Base-by-base conservation (phyloP, 2,329 filamentous ascomycete species). In the Ceratocystiopsis sp. region DNA sequence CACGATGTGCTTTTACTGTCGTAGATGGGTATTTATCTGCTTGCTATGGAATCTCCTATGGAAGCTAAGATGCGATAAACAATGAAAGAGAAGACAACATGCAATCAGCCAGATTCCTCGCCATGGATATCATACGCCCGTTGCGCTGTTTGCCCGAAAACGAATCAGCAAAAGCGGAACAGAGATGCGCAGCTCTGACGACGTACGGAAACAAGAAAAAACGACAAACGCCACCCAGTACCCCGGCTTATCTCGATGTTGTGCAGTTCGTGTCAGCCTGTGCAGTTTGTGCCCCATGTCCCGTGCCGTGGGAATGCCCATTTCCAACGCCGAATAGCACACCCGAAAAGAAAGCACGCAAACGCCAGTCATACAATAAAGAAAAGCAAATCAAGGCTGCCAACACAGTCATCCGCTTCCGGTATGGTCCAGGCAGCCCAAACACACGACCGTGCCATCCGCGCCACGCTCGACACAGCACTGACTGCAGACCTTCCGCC, bases 401-500 rank as follows among this genome's bases (percentile, higher is more conserved):
- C 18, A 7, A 37, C 9, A 21, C 39, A n/a, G 14, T 15, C 25
- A 29, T 29, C 25, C 25, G 25, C 50, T 41, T 53, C 52, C 16
- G 53, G 41, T 39, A 51, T 29, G 51, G 13, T 51, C 52, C 41
- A 78, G 61, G 49, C 79, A 83, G 2, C 75, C 75, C 40, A 80
- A 57, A 52, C 79, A 84, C 46, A 75, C 69, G 6, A 80, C 69
- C 40, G 82, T 76, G 21, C 78, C 78, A 42, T 80, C 70, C 17
- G 61, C 53, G 0, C 77, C 78, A 19, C 65, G 66, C 55, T 84
- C 79, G 3, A 81, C 68, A 54, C 78, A 82, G 58, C 79, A 84
- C 16, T 68, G 66, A 53, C 78, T 80, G 55, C 79, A 84, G 3
- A 82, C 63, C 50, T 72, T 67, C 33, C 65, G 59, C 10, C 63